These are phyloP conservation scores for Rosa multiflora DNA, from an alignment of 306 rosid genomes.

Conservation along the genomic window DNA sequence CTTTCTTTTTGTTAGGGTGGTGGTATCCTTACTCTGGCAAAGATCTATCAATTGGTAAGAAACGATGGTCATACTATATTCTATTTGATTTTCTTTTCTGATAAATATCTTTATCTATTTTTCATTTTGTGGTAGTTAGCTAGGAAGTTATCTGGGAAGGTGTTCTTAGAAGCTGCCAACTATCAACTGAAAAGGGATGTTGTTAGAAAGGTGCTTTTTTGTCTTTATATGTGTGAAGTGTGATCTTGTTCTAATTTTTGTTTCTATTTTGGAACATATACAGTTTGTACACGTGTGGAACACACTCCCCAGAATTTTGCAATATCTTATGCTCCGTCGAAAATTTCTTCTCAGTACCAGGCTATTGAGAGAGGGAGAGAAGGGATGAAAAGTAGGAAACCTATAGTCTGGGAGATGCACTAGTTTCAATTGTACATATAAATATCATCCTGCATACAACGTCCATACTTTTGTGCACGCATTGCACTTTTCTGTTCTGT, in stretches of 20 bases:
- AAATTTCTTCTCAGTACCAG: neutral
- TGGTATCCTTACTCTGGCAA: conserved; percentile 63
- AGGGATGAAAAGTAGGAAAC: neutral
- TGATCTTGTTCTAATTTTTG: neutral
- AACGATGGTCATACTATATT: conserved; percentile 19
- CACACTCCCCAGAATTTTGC: neutral
- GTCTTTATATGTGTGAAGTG: neutral
- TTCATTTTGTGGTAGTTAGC: conserved; percentile 52
- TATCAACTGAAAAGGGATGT: conserved; percentile 84
- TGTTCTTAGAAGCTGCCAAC: conserved; percentile 82
- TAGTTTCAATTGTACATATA: neutral
- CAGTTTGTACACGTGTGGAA: neutral
- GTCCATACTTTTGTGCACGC: neutral
- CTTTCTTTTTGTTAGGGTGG: conserved; percentile 57
- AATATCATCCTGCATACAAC: neutral
- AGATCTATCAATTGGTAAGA: conserved; percentile 77
- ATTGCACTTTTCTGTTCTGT: neutral
- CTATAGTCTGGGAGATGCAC: neutral
- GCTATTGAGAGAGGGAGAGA: neutral
- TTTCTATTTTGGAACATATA: neutral
- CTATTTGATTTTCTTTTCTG: neutral
- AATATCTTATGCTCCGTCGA: neutral
- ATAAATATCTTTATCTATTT: conserved; percentile 27
- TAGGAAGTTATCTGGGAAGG: conserved; percentile 72
- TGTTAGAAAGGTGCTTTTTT: conserved; percentile 59